Base-by-base conservation (phyloP, 2,329 filamentous ascomycete species). In the Cladosporium cucumerinum region DNA sequence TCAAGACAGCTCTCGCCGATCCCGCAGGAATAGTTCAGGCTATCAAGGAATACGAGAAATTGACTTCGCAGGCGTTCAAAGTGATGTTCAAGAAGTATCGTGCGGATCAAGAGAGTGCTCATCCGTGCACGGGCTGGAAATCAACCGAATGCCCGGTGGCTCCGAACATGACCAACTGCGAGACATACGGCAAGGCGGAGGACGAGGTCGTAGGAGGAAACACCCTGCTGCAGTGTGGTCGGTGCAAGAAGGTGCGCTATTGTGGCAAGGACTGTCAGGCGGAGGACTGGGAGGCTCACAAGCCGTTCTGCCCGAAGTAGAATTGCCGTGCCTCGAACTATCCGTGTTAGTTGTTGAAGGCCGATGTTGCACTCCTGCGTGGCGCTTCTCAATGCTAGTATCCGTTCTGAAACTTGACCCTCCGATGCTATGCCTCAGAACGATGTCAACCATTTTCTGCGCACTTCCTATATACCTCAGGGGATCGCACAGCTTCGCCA, bases 201-300 rank as follows among this genome's bases (percentile, higher is more conserved):
- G 23, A 49, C 21, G 46, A 7, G 21, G 46, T 49, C 10, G 63
- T 21, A 14, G n/a, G 54, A 36, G 52, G 26, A 43, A 25, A 63
- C 26, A 25, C 32, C 18, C 14, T 62, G 34, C 51, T 49, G 63
- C 36, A 32, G 34, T 66, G 65, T 39, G 54, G 30, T 21, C 46
- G 55, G 58, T 66, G 65, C 57, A 57, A 54, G 57, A 57, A 61
- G 26, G 62, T 66, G 25, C 30, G 32, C 55, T 66, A 65, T 43
- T 66, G 65, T 46, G 43, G n/a, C 52, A 55, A 25, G 12, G 26
- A 34, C 26, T 65, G 65, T 57, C 65, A 65, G 52, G 43, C 34
- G 49, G 46, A 49, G 43, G 65, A 66, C 46, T 66, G 65, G 62
- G 58, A 57, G 51, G 48, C 49, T 58, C 62, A 66, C 57, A 65